Evolutionary conservation across 371 early-diverging fungal species (phyloP).

Genomic region (Apophysomyces ossiformis): DNA sequence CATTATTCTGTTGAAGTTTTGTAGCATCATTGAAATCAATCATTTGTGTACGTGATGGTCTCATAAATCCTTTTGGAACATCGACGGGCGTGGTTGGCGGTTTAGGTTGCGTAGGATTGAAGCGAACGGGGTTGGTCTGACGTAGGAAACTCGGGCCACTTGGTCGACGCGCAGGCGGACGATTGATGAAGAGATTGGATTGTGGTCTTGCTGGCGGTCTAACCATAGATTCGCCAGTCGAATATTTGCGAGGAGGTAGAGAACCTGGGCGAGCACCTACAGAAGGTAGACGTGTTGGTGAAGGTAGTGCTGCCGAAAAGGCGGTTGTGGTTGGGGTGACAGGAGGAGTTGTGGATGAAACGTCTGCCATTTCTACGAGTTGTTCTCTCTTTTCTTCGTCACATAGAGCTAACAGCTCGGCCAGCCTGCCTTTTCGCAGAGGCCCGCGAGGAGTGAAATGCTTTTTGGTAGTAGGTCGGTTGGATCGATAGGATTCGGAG

Average conservation of each 20-base stretch:
- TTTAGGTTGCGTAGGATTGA: constrained; percentile 6
- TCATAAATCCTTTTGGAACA: constrained; percentile 21
- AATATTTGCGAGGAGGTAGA: constrained; percentile 4
- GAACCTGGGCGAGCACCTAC: background rate
- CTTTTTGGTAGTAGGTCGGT: constrained; percentile 19
- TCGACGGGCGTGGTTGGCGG: constrained; percentile 1
- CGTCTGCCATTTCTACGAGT: background rate
- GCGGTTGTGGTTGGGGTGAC: background rate
- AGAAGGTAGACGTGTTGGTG: background rate
- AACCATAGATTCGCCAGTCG: background rate
- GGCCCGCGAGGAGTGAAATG: constrained; percentile 16
- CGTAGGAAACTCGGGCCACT: constrained; percentile 13
- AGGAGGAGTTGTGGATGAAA: background rate
- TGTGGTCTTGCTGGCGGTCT: background rate
- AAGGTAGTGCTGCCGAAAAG: no score
- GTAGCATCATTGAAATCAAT: constrained; percentile 22
- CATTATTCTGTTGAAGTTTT: constrained; percentile 19
- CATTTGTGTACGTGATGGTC: constrained; percentile 27
- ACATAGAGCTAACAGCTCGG: constrained; percentile 3
- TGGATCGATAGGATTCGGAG: constrained; percentile 12
- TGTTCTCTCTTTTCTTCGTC: constrained; percentile 7
- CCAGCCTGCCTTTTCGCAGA: constrained; percentile 11
- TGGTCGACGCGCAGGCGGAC: constrained; percentile 13
- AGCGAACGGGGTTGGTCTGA: constrained; percentile 12
- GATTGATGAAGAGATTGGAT: constrained; percentile 19